These are phyloP conservation scores for Mucor racemosus DNA, from an alignment of 371 early-diverging fungal genomes.

Conservation along the genomic window DNA sequence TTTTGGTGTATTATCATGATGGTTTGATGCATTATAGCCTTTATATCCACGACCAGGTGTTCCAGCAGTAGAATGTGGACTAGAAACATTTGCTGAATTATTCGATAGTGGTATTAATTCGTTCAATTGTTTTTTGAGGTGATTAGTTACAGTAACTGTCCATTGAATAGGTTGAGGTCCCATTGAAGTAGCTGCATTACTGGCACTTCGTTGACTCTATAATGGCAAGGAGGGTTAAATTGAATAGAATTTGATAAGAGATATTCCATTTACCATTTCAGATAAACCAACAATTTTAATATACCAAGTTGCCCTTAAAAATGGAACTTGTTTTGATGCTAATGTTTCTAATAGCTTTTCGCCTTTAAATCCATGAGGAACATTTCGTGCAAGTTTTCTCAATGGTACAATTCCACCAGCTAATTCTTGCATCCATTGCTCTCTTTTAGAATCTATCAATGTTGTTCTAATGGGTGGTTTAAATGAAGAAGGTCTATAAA, in stretches of 20 bases:
- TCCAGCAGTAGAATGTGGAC: conserved; percentile 29
- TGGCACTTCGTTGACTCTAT: conserved; percentile 43
- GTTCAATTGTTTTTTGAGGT: conserved; percentile 49
- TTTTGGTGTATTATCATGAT: conserved; percentile 42
- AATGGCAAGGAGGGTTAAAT: background rate
- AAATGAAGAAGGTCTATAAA: conserved; percentile 55
- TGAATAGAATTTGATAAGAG: too few relatives aligned
- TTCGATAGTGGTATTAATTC: conserved; percentile 46
- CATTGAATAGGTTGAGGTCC: conserved; percentile 39
- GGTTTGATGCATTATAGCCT: conserved; percentile 26
- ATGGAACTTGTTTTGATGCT: conserved; percentile 64
- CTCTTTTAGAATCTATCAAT: conserved; percentile 60
- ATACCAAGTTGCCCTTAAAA: conserved; percentile 78
- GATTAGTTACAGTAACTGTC: conserved; percentile 41
- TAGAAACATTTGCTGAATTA: conserved; percentile 23
- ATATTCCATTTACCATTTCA: conserved; percentile 56
- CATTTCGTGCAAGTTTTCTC: conserved; percentile 60
- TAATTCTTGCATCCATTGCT: conserved; percentile 66
- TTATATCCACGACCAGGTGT: conserved; percentile 32
- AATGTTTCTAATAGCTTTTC: conserved; percentile 68
- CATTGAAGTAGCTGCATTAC: conserved; percentile 31
- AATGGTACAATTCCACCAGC: conserved; percentile 59
- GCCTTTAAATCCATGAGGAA: conserved; percentile 71
- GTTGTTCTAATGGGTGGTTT: conserved; percentile 62
- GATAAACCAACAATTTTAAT: conserved; percentile 69